Base-by-base conservation (phyloP, 2,329 filamentous ascomycete genomes). In the Calonectria pseudoreteaudii region DNA sequence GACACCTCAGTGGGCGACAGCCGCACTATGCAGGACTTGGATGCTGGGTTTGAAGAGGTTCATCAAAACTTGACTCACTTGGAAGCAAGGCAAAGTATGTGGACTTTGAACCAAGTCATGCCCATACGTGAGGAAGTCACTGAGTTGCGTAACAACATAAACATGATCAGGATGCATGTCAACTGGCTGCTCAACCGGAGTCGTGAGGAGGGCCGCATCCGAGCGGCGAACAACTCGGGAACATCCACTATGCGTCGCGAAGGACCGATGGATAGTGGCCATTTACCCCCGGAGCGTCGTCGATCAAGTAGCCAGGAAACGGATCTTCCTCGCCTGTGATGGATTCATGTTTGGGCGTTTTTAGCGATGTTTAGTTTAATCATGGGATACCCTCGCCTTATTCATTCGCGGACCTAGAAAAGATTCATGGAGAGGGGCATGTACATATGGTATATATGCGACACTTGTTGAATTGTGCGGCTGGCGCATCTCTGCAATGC, bases 51-150 rank as follows among this genome's bases (percentile, higher is more conserved):
- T 52, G 90, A 91, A 76, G 88, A 90, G 64, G 82, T 93, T 3
- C 89, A 90, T 66, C 88, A 90, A 70, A 88, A 88, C 52, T 79
- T 92, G 47, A 89, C 88, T 26, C 90, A 92, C 72, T 86, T 91
- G 65, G 91, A 92, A 79, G 89, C 88, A 4, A 88, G 90, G 64
- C 90, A 92, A 79, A 90, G 88, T 38, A 89, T 91, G 82, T 89
- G 90, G 86, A 86, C 91, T 11, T 86, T 92, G 79, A 92, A 91
- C 77, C 90, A 92, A 81, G 89, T 90, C 7, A 87, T 91, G 79
- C 90, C 89, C 10, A 88, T 93, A 74, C 90, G 91, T 71, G 90
- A 93, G 72, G 90, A 92, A 81, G 87, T 93, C n/a, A 87, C 88
- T 5, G 91, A 93, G 80, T 84, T 91, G 52, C 86, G 88, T 53